phyloP scores from a whole-genome alignment of 75 land plant genomes.

The Selaginella moellendorffii region DNA sequence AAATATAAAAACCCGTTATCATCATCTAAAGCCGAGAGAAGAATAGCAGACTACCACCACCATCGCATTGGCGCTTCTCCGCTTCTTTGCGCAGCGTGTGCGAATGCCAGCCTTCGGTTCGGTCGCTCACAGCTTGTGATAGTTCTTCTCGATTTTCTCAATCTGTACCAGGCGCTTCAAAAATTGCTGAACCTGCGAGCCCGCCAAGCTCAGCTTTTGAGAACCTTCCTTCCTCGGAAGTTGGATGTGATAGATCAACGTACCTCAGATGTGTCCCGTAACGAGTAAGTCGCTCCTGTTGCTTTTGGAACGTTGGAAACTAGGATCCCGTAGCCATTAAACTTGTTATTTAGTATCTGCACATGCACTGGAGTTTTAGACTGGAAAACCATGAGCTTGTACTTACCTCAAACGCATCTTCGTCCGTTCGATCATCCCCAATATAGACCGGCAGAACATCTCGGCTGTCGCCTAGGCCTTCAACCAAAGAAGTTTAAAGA shows the following conservation, averaged over 20 bases:
- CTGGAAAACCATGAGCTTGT: not conserved
- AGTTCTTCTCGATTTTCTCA: not conserved
- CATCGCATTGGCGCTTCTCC: not conserved
- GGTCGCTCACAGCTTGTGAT: not conserved
- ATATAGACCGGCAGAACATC: constrained; percentile 19
- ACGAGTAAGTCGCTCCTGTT: constrained; percentile 14
- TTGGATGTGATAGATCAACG: too few relatives aligned
- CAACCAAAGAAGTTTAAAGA: not conserved
- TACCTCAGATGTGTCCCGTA: constrained; percentile 68
- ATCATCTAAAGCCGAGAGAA: not conserved
- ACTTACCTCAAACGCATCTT: constrained; percentile 20
- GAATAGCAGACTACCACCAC: not conserved
- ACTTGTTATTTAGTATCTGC: constrained; percentile 42
- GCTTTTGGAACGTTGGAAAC: constrained; percentile 11
- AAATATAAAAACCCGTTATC: too few relatives aligned
- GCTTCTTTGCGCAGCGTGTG: not conserved
- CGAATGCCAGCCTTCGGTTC: not conserved
- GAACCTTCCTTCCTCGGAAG: too few relatives aligned
- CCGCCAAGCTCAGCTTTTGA: too few relatives aligned
- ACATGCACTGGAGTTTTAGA: not conserved
- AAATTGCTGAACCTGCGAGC: not conserved
- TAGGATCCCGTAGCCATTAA: constrained; percentile 13
- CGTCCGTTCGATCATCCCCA: constrained; percentile 24
- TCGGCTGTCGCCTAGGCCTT: constrained; percentile 9
- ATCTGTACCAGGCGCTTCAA: not conserved